Conservation (phyloP, 441 rosid genomes). For the Lagerstroemia fauriei region DNA sequence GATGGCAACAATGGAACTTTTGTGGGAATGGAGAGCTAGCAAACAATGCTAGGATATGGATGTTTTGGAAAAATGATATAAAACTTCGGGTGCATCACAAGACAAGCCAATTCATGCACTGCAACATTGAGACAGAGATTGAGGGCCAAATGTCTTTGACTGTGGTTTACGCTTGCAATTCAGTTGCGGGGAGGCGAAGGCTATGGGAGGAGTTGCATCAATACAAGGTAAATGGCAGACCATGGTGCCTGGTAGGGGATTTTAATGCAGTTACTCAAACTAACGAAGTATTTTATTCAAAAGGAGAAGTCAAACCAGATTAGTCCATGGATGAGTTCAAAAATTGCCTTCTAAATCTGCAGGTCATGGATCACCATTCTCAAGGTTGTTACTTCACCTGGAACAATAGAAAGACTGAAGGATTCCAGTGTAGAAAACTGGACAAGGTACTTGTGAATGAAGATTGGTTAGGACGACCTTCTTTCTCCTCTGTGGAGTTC, state of each 20-base stretch:
- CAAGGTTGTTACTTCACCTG: not conserved
- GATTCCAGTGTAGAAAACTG: not conserved
- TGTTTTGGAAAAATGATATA: not conserved
- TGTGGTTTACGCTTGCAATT: not conserved
- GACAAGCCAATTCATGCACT: too few species aligned
- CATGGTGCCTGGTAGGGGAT: not conserved
- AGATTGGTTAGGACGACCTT: not conserved
- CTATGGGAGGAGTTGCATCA: not conserved
- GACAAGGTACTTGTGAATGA: not conserved
- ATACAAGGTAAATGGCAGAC: not conserved
- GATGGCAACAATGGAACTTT: not conserved
- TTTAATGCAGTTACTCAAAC: not conserved
- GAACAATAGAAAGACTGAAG: not conserved
- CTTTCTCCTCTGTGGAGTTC: not conserved
- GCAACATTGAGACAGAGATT: too few species aligned
- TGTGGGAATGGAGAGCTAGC: not conserved
- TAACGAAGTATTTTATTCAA: not conserved
- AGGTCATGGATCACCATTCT: not conserved
- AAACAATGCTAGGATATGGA: not conserved
- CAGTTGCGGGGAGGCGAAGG: not conserved
- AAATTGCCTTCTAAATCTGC: not conserved
- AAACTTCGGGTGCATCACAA: not conserved
- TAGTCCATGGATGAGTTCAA: not conserved
- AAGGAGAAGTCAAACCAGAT: not conserved
- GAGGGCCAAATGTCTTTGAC: too few species aligned